Conservation (phyloP, 2,329 filamentous ascomycete species). For the Neurospora sp. region DNA sequence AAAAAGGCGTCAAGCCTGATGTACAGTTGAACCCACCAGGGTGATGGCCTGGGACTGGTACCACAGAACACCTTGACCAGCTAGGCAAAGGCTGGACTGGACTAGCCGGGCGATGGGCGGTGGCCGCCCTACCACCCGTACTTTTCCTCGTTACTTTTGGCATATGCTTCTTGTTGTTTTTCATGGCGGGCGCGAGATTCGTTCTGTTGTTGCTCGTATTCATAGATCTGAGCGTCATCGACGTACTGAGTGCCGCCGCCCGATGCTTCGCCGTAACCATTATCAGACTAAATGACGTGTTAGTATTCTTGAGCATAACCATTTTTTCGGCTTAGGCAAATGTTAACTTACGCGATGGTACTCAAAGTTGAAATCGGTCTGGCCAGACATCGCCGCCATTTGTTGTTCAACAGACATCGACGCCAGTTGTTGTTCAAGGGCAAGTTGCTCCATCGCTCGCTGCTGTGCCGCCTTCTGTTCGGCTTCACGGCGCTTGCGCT, state of each 20-base stretch:
- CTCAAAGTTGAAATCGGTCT: constrained; percentile 24
- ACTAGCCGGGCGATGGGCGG: not conserved
- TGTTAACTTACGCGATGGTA: constrained; percentile 25
- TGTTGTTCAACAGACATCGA: constrained; percentile 15
- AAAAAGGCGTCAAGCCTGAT: not conserved
- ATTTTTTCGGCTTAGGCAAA: not conserved
- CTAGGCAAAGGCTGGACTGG: not conserved
- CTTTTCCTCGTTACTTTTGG: constrained; percentile 11
- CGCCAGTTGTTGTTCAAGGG: constrained; percentile 14
- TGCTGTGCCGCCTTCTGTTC: constrained; percentile 34
- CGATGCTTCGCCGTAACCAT: constrained; percentile 22
- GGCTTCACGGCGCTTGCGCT: constrained; percentile 36
- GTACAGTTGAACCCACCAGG: not conserved
- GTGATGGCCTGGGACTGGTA: not conserved
- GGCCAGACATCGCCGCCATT: constrained; percentile 16
- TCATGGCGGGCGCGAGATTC: not conserved
- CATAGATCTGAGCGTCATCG: constrained; percentile 26
- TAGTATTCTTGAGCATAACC: not conserved
- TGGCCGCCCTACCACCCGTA: constrained; percentile 19
- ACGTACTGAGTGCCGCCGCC: constrained; percentile 21
- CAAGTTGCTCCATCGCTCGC: constrained; percentile 22
- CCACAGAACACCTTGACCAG: not conserved
- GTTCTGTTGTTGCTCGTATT: constrained; percentile 20
- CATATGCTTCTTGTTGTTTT: constrained; percentile 6
- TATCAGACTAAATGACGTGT: constrained; percentile 15